Percentiles rank a stretch among this genome's conserved stretches.
These are phyloP conservation scores for Rhodosporidiobolus odoratus DNA, from an alignment of 768 basidiomycete species.

Conservation along the genomic window DNA sequence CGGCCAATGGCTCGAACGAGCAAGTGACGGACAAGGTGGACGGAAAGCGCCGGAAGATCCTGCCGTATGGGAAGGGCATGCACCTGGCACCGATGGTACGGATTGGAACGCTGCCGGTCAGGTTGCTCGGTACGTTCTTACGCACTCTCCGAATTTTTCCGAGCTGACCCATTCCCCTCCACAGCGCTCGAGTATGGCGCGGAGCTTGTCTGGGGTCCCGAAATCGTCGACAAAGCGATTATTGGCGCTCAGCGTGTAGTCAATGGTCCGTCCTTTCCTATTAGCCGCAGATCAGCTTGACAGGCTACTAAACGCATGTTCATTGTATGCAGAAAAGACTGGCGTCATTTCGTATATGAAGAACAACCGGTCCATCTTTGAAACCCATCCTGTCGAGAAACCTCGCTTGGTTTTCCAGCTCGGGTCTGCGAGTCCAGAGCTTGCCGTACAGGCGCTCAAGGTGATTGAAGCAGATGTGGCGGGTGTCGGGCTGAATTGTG, in stretches of 20 bases:
- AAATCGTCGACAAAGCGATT: slow-evolving; percentile 93
- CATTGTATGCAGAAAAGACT: slow-evolving; percentile 67
- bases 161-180: slow-evolving; percentile 49
- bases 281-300: no score
- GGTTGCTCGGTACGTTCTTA: slow-evolving; percentile 36
- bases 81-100: slow-evolving; percentile 96
- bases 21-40: neutral
- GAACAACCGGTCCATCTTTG: slow-evolving; percentile 74
- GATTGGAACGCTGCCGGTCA: slow-evolving; percentile 34
- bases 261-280: slow-evolving; percentile 62
- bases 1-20: no score
- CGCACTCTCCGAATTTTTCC: no score
- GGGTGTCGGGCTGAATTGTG: slow-evolving; percentile 94
- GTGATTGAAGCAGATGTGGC: slow-evolving; percentile 80
- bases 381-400: slow-evolving; percentile 89
- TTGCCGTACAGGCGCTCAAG: slow-evolving; percentile 87
- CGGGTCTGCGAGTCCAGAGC: slow-evolving; percentile 78
- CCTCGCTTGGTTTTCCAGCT: slow-evolving; percentile 93
- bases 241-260: slow-evolving; percentile 74
- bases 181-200: slow-evolving; percentile 89
- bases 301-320: no score
- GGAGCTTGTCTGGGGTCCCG: slow-evolving; percentile 74
- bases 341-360: slow-evolving; percentile 85
- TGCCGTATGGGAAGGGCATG: slow-evolving; percentile 76
- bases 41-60: slow-evolving; percentile 52